Percentiles rank a stretch among this genome's conserved stretches.
phyloP scores from a whole-genome alignment of 345 rosid species.

The Brassica rapa region DNA sequence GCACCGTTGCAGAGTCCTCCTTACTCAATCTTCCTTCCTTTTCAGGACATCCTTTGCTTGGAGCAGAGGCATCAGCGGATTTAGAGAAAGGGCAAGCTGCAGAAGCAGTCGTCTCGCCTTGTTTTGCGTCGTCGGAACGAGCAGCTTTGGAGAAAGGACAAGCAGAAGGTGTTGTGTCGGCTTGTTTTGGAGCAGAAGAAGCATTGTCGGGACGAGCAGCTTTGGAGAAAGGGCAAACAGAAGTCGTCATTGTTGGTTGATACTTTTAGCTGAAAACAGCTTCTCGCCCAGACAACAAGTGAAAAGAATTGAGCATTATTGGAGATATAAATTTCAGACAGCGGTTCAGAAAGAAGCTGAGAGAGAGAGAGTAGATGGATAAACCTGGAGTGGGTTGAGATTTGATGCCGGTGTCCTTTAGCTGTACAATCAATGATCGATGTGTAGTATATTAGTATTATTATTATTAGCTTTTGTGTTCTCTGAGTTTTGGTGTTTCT shows the following conservation, averaged over 20 bases:
- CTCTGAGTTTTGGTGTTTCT: background rate
- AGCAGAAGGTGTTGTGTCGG: background rate
- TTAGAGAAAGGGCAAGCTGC: conserved; percentile 65
- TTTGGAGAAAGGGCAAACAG: conserved; percentile 77
- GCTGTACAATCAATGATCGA: conserved; percentile 29
- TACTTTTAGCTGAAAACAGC: background rate
- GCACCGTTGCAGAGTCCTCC: conserved; percentile 47
- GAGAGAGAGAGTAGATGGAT: conserved; percentile 7
- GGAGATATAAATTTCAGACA: background rate
- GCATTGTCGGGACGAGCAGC: conserved; percentile 43
- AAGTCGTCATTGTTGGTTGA: conserved; percentile 48
- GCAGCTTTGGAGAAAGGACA: conserved; percentile 69
- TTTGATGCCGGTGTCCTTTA: conserved; percentile 20
- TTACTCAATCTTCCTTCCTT: conserved; percentile 39
- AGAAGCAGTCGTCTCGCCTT: conserved; percentile 18
- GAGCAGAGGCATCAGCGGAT: conserved; percentile 37
- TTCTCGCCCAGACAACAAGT: background rate
- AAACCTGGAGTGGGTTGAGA: conserved; percentile 31
- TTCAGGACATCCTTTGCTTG: conserved; percentile 41
- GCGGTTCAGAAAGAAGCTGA: background rate
- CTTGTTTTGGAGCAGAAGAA: conserved; percentile 29
- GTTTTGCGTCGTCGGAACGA: conserved; percentile 35
- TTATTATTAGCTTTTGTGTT: background rate
- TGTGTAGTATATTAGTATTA: background rate
- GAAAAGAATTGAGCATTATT: background rate